phyloP scores from a whole-genome alignment of 2,329 filamentous ascomycete genomes.

The Ophiobolus disseminans region DNA sequence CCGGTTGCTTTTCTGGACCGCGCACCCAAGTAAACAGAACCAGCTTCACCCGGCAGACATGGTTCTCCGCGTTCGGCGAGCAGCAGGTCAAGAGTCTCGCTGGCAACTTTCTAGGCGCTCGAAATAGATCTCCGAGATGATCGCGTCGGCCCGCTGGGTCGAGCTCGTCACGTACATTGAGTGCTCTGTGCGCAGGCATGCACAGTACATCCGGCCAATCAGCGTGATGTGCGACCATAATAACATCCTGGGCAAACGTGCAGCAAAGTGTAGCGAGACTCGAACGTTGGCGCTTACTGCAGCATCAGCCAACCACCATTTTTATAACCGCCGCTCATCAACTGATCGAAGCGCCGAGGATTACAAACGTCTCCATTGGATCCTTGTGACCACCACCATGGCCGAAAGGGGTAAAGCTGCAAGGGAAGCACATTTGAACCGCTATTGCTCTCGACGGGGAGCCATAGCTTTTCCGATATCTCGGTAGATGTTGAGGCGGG shows the following conservation, averaged over 20 bases:
- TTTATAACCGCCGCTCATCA: slow-evolving; percentile 44
- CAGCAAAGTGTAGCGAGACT: slow-evolving; percentile 37
- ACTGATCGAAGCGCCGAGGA: slow-evolving; percentile 42
- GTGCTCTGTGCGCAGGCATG: slow-evolving; percentile 38
- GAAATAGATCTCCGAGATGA: slow-evolving; percentile 44
- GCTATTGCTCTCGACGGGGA: slow-evolving; percentile 37
- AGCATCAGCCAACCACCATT: slow-evolving; percentile 43
- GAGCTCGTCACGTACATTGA: slow-evolving; percentile 41
- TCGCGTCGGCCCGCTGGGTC: slow-evolving; percentile 42
- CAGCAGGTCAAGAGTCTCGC: slow-evolving; percentile 14
- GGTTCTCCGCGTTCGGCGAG: slow-evolving; percentile 21
- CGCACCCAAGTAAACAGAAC: slow-evolving; percentile 4
- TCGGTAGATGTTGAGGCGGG: slow-evolving; percentile 22
- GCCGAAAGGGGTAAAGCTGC: slow-evolving; percentile 39
- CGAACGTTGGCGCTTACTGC: slow-evolving; percentile 46
- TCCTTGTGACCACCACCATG: slow-evolving; percentile 27
- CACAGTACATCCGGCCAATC: slow-evolving; percentile 39
- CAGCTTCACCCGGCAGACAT: slow-evolving; percentile 9
- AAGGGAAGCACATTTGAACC: slow-evolving; percentile 42
- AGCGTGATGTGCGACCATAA: slow-evolving; percentile 15
- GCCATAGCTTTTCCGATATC: slow-evolving; percentile 17
- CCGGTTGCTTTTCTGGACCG: slow-evolving; percentile 12
- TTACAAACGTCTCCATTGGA: slow-evolving; percentile 42
- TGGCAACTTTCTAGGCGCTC: slow-evolving; percentile 22
- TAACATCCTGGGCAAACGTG: slow-evolving; percentile 24